Base-by-base conservation (phyloP, 2,329 filamentous ascomycete species). In the Grosmannia penicillata region DNA sequence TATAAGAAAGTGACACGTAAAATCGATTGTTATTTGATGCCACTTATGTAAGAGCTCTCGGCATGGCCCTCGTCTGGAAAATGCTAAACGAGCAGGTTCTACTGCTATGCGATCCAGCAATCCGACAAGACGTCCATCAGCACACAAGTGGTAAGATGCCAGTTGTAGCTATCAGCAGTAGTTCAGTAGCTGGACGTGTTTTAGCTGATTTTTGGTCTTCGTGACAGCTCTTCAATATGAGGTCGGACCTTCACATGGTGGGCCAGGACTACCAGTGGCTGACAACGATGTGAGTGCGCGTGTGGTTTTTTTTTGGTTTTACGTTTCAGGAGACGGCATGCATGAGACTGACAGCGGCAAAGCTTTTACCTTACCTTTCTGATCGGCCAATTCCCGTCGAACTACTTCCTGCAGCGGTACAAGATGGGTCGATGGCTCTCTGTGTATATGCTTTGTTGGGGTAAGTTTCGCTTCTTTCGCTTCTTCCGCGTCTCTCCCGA, bases 81-180 rank as follows among this genome's bases (percentile, higher is more conserved):
- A 14, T 17, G 10, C 13, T 23, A 28, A 29, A n/a, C n/a, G n/a
- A n/a, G 8, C 18, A 29, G 37, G 37, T 39, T 39, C 24, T 49
- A 58, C 11, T 65, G 61, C 44, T 66, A 66, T 40, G 63, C 63
- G 18, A 61, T 66, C 32, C 64, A 67, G 43, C 62, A 66, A 45
- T 59, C 56, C 2, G 62, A 66, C 48, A 66, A 66, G 47, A 65
- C 60, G 2, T 56, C 57, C 0, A 51, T 60, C 18, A 53, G 58
- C 18, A 56, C 49, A 0, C 58, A 61, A 33, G 58, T 58, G n/a
- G 57, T 52, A 18, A 27, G 37, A 8, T 10, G 4, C 13, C 2
- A 11, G 6, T 24, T 24, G 14, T 18, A 18, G n/a, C 5, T 22
- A 9, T 15, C 7, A 8, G 11, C 13, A n/a, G n/a, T n/a, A n/a